Percentiles rank a stretch among this genome's conserved stretches.
Evolutionary conservation across 2,329 filamentous ascomycete species (phyloP).

Genomic region (Atkinsonella texensis): DNA sequence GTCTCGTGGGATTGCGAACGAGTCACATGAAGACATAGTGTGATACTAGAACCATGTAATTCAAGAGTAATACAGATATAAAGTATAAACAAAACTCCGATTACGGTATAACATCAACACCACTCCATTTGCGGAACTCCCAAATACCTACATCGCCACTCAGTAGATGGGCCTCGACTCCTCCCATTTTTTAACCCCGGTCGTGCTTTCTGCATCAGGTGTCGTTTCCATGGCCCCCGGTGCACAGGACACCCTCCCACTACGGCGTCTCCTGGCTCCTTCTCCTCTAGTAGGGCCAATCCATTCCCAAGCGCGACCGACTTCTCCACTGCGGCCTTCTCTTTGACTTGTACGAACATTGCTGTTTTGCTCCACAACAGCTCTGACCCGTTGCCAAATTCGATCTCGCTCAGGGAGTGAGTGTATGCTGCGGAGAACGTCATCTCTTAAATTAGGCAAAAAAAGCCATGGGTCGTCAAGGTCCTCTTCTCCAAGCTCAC

Average conservation of each 20-base stretch:
- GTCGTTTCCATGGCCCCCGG: conserved; percentile 26
- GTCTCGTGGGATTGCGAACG: too few relatives aligned
- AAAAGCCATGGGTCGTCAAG: conserved; percentile 69
- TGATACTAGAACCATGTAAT: neutral
- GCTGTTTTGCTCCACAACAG: conserved; percentile 83
- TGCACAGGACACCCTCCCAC: conserved; percentile 37
- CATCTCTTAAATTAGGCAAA: conserved; percentile 80
- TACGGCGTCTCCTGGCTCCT: conserved; percentile 34
- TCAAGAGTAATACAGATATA: neutral
- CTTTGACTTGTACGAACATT: conserved; percentile 72
- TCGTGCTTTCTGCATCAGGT: conserved; percentile 11
- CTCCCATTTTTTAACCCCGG: conserved; percentile 27
- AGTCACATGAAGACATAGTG: too few relatives aligned
- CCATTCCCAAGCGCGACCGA: conserved; percentile 59
- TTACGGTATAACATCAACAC: conserved; percentile 1
- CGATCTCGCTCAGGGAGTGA: conserved; percentile 62
- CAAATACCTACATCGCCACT: conserved; percentile 2
- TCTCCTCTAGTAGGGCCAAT: conserved; percentile 45
- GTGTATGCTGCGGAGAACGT: conserved; percentile 75
- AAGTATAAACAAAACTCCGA: neutral
- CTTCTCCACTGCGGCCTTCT: conserved; percentile 52
- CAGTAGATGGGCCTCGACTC: conserved; percentile 31
- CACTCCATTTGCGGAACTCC: neutral
- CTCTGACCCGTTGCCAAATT: conserved; percentile 73
- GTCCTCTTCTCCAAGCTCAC: conserved; percentile 59